These are phyloP conservation scores for Erodium trifolium DNA, from an alignment of 441 rosid species.

Conservation along the genomic window DNA sequence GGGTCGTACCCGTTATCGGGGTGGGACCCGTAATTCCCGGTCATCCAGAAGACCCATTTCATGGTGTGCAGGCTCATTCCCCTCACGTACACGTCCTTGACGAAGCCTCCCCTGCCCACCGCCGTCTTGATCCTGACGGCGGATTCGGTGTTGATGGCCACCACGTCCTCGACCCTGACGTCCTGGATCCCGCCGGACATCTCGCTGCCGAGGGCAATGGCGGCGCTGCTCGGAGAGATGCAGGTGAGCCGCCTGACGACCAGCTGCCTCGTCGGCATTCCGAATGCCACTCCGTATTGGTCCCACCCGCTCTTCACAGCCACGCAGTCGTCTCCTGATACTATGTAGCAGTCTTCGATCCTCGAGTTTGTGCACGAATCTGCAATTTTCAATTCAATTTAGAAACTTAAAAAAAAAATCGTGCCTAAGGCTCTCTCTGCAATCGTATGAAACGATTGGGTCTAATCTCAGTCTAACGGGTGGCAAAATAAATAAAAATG, in stretches of 20 bases:
- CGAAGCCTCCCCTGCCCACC: slow-evolving; percentile 55
- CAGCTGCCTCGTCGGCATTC: slow-evolving; percentile 53
- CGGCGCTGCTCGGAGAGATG: slow-evolving; percentile 58
- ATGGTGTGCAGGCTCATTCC: slow-evolving; percentile 52
- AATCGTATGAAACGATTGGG: no score
- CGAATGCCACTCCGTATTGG: slow-evolving; percentile 55
- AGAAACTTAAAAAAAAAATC: no score
- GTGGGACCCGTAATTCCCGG: slow-evolving; percentile 56
- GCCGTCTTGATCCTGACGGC: slow-evolving; percentile 61
- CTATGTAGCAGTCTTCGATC: slow-evolving; percentile 60
- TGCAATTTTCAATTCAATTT: no score
- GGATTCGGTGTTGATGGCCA: slow-evolving; percentile 53
- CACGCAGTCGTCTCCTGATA: slow-evolving; percentile 61
- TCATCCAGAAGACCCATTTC: slow-evolving; percentile 71
- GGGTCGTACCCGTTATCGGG: slow-evolving; percentile 51
- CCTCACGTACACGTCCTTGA: slow-evolving; percentile 40
- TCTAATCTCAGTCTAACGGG: no score
- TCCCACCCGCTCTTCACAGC: slow-evolving; percentile 74
- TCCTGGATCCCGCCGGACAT: slow-evolving; percentile 71
- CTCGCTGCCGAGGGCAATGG: slow-evolving; percentile 59
- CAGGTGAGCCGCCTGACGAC: slow-evolving; percentile 45
- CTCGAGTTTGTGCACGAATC: slow-evolving; percentile 56
- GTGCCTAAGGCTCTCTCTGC: no score
- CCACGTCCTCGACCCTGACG: slow-evolving; percentile 51
- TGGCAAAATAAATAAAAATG: no score